Evolutionary conservation across 805 yeast genomes (phyloP), one percentile per base, ranked within the genome.

Genomic region (Metschnikowia arizonensis): DNA sequence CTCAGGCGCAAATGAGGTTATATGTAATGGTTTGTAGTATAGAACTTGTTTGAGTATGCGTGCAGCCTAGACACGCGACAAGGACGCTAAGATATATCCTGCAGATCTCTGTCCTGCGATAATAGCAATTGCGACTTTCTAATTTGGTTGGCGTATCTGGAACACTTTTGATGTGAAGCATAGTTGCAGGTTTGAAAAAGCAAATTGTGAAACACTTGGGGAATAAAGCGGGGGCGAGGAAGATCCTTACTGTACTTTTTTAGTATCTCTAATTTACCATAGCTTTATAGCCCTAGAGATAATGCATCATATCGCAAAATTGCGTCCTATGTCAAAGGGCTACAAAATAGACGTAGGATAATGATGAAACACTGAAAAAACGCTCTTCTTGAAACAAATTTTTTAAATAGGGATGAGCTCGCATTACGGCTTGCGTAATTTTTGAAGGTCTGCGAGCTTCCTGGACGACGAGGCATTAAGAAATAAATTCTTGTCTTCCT

Each of bases 361-460:
- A 24, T 24, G 26, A 24, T 24, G 26, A 24, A 24, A 24, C 26
- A 24, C 26, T 24, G 26, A 8, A 24, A 12, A 28, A 26, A 5
- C 5, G 31, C 31, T n/a, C 15, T 12, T n/a, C 33, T 12, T 32
- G 23, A 35, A 17, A 12, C n/a, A 35, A 12, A 15, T n/a, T 17
- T 7, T 14, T 7, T 17, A 17, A 14, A 6, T 19, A 15, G 6
- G 29, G n/a, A 8, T 17, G 11, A 4, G 21, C 15, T 7, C 40
- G 23, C 17, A 24, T 30, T 44, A 44, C 6, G 68, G 67, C 33
- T 56, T 58, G 38, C 69, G 60, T 46, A 64, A 42, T 47, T 58
- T 60, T 34, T 61, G 58, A 39, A 64, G 57, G 43, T 64, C 68
- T 9, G 60, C 61, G 26, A 63, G 48, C 39, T 64, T 63, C 38